Percentiles rank a stretch among this genome's conserved stretches.
Conservation (phyloP, 2,329 filamentous ascomycete species). For the Exophiala bonariae region DNA sequence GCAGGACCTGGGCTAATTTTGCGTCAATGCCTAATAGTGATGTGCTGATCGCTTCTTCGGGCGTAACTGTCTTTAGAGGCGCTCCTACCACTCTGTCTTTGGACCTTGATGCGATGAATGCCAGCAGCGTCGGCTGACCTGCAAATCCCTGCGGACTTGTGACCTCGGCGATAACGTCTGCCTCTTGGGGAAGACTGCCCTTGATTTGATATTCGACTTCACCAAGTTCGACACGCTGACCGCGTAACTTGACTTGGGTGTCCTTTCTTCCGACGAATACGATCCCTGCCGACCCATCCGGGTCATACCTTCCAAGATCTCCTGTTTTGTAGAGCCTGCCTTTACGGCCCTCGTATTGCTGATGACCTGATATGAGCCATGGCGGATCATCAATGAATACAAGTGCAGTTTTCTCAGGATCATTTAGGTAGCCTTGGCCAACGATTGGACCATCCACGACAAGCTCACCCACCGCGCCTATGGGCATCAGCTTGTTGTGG, state of each 20-base stretch:
- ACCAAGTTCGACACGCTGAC: slow-evolving; percentile 44
- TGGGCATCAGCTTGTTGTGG: slow-evolving; percentile 39
- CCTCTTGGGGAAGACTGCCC: slow-evolving; percentile 38
- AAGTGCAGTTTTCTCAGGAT: slow-evolving; percentile 36
- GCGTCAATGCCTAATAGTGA: slow-evolving; percentile 18
- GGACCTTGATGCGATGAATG: slow-evolving; percentile 36
- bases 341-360: slow-evolving; percentile 27
- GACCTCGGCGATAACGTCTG: slow-evolving; percentile 51
- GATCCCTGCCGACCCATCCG: slow-evolving; percentile 38
- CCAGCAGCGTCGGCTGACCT: slow-evolving; percentile 48
- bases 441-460: slow-evolving; percentile 50
- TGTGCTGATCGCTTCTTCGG: slow-evolving; percentile 6
- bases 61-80: slow-evolving; percentile 4
- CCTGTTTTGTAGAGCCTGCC: slow-evolving; percentile 43
- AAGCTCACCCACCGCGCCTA: slow-evolving; percentile 50
- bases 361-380: slow-evolving; percentile 35
- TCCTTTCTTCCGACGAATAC: slow-evolving; percentile 42
- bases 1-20: slow-evolving; percentile 29
- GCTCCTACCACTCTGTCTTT: background rate
- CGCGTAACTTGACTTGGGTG: slow-evolving; percentile 42
- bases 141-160: slow-evolving; percentile 45
- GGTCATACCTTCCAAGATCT: slow-evolving; percentile 41
- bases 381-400: slow-evolving; percentile 39
- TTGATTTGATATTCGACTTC: slow-evolving; percentile 41
- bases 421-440: slow-evolving; percentile 47